These are phyloP conservation scores for Glaciozyma martinii DNA, from an alignment of 768 basidiomycete species.

Conservation along the genomic window DNA sequence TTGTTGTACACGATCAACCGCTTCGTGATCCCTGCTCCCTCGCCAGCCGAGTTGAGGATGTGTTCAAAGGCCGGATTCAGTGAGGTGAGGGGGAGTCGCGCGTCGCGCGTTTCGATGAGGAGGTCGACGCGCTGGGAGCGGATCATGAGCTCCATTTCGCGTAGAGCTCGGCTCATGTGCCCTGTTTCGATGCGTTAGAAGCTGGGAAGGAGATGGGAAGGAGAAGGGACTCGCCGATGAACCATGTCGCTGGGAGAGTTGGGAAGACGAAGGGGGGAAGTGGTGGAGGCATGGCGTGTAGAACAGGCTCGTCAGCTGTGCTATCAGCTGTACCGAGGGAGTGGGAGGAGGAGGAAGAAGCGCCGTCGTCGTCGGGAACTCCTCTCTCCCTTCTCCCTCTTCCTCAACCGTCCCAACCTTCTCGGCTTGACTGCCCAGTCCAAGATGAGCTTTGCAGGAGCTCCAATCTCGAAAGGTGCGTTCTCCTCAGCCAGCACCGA, in stretches of 20 bases:
- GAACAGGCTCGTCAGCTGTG: not conserved
- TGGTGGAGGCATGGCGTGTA: slow-evolving; percentile 10
- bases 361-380: not conserved
- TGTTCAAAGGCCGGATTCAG: slow-evolving; percentile 85
- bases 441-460: slow-evolving; percentile 20
- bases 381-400: too few species aligned
- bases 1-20: slow-evolving; percentile 88
- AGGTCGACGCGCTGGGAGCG: slow-evolving; percentile 62
- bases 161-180: slow-evolving; percentile 32
- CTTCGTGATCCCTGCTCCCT: slow-evolving; percentile 52
- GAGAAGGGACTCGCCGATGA: slow-evolving; percentile 18
- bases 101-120: slow-evolving; percentile 88
- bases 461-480: slow-evolving; percentile 26
- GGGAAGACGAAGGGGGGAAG: slow-evolving; percentile 29
- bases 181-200: not conserved
- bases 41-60: slow-evolving; percentile 30
- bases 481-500: not conserved
- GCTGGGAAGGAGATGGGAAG: not conserved
- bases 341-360: not conserved
- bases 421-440: not conserved
- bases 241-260: slow-evolving; percentile 22
- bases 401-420: not conserved
- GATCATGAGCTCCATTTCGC: slow-evolving; percentile 31
- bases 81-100: slow-evolving; percentile 83
- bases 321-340: too few species aligned